Evolutionary conservation across 495 filamentous ascomycete species (phyloP).

Genomic region (Hypoxylon fragiforme): DNA sequence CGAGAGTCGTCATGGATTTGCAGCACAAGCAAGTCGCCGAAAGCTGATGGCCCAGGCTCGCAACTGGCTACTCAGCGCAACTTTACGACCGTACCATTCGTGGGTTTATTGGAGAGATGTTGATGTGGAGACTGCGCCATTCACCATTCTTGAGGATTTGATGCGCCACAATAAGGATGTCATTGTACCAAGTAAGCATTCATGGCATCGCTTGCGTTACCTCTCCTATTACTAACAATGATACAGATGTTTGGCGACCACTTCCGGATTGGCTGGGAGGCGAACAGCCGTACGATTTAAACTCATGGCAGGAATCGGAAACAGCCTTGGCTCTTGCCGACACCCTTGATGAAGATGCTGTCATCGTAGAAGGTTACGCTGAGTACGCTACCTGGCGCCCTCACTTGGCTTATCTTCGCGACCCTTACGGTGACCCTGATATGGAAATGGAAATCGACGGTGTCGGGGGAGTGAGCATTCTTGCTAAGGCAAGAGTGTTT

Average conservation of each 20-base stretch:
- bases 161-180: constrained; percentile 99
- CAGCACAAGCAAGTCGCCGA: constrained; percentile 87
- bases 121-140: constrained; percentile 95
- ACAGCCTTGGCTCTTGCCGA: constrained; percentile 93
- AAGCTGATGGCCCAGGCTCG: constrained; percentile 98
- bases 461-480: constrained; percentile 94
- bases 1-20: constrained; percentile 96
- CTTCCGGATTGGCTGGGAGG: constrained; percentile 98
- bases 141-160: constrained; percentile 94
- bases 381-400: constrained; percentile 99
- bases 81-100: constrained; percentile 89
- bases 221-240: constrained; percentile 6
- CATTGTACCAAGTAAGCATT: constrained; percentile 88
- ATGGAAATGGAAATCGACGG: constrained; percentile 99
- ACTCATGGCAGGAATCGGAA: constrained; percentile 99
- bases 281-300: constrained; percentile 98
- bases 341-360: constrained; percentile 95
- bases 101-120: constrained; percentile 99
- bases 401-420: constrained; percentile 94
- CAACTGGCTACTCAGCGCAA: constrained; percentile 96
- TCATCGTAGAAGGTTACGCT: constrained; percentile 98
- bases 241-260: constrained; percentile 93
- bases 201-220: neutral
- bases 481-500: constrained; percentile 95
- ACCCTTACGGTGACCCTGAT: constrained; percentile 96